Percentiles rank a stretch among this genome's conserved stretches.
phyloP scores from a whole-genome alignment of 148 eudicot species.

The Agrostemma githago region DNA sequence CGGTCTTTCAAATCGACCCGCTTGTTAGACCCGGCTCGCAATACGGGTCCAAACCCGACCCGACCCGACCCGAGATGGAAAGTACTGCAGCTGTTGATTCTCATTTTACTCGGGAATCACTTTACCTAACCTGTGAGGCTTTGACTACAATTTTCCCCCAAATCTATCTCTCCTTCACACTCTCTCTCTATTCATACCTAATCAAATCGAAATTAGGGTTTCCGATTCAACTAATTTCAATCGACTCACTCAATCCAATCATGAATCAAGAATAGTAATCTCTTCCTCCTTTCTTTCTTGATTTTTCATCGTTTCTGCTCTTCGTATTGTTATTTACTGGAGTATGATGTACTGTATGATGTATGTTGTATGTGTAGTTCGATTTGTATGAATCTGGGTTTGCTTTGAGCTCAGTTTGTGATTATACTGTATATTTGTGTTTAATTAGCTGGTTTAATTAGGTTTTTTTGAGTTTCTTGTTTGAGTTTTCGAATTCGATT shows the following conservation, averaged over 20 bases:
- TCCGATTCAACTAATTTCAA: not conserved
- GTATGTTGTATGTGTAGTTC: too few species aligned
- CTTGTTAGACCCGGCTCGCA: too few species aligned
- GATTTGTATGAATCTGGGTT: not conserved
- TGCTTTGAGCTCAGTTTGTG: not conserved
- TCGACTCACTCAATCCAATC: not conserved
- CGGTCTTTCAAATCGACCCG: too few species aligned
- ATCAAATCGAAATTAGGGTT: not conserved
- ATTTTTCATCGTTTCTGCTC: not conserved
- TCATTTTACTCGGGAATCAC: not conserved
- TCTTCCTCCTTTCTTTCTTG: not conserved
- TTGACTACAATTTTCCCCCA: not conserved
- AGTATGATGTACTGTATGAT: too few species aligned
- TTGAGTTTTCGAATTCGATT: not conserved
- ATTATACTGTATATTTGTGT: not conserved
- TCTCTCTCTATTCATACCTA: not conserved
- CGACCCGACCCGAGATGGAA: too few species aligned
- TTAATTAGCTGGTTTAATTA: too few species aligned
- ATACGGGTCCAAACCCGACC: too few species aligned
- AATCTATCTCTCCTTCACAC: not conserved
- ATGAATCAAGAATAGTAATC: not conserved
- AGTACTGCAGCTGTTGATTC: too few species aligned
- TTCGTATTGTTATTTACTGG: not conserved
- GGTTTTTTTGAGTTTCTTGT: too few species aligned
- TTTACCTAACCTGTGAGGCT: not conserved